Evolutionary conservation across 352 stramenopile species (phyloP).

Genomic region (Globisporangium barbulae): DNA sequence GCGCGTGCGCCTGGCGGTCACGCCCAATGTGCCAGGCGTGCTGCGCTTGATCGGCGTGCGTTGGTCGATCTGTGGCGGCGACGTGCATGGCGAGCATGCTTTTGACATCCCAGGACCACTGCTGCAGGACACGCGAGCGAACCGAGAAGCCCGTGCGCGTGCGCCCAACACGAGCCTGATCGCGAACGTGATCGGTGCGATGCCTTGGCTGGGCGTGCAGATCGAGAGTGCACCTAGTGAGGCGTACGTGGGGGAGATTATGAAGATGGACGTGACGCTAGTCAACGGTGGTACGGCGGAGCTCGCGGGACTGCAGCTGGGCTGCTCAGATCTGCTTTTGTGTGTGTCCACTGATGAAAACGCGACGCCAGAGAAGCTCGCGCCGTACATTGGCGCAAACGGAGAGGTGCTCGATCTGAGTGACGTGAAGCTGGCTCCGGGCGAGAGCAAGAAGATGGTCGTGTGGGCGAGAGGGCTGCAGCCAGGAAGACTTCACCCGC

Average conservation of each 20-base stretch:
- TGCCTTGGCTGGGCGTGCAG: slow-evolving; percentile 83
- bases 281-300: slow-evolving; percentile 53
- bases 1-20: slow-evolving; percentile 62
- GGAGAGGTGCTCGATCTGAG: slow-evolving; percentile 66
- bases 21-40: slow-evolving; percentile 51
- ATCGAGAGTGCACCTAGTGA: slow-evolving; percentile 40
- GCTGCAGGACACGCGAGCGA: slow-evolving; percentile 73
- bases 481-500: slow-evolving; percentile 40
- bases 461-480: slow-evolving; percentile 48
- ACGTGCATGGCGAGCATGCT: slow-evolving; percentile 76
- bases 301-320: slow-evolving; percentile 54
- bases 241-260: slow-evolving; percentile 58
- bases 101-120: slow-evolving; percentile 81
- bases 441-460: slow-evolving; percentile 42
- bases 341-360: slow-evolving; percentile 33
- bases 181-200: slow-evolving; percentile 61
- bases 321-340: slow-evolving; percentile 60
- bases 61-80: slow-evolving; percentile 80
- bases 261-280: slow-evolving; percentile 50
- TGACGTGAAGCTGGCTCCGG: slow-evolving; percentile 41
- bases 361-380: slow-evolving; percentile 22
- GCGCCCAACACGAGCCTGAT: slow-evolving; percentile 76
- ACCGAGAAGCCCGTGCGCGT: slow-evolving; percentile 67
- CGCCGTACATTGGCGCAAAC: slow-evolving; percentile 55
- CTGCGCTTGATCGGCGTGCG: slow-evolving; percentile 66